Conservation (phyloP, 1,284 basidiomycete genomes). For the Austroboletus rostrupii region DNA sequence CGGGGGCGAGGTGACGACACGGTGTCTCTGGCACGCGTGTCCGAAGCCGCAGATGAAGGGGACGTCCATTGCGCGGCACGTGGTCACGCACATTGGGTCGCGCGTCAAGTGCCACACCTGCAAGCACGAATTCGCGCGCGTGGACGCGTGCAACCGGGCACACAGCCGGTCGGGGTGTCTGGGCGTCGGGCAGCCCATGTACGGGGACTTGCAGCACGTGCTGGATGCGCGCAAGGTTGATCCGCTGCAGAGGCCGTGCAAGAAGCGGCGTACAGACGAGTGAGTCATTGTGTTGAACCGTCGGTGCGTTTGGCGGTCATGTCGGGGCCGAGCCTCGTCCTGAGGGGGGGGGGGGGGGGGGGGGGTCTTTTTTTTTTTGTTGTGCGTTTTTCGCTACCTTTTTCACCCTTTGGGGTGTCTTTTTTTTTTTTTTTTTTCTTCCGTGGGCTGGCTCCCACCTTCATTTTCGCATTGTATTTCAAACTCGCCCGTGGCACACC, state of each 20-base stretch:
- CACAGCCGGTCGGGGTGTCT: conserved; percentile 30
- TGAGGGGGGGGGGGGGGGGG: too few relatives aligned
- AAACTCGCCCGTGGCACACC: not conserved
- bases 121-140: conserved; percentile 31
- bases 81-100: conserved; percentile 30
- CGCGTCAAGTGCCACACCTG: conserved; percentile 30
- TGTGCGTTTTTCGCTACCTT: not conserved
- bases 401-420: not conserved
- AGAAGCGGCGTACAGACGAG: conserved; percentile 32
- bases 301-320: not conserved
- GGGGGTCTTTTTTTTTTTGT: not conserved
- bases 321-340: too few relatives aligned
- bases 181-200: conserved; percentile 31
- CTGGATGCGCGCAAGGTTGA: conserved; percentile 28
- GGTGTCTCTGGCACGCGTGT: conserved; percentile 31
- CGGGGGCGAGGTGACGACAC: conserved; percentile 28
- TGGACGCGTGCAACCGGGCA: conserved; percentile 34
- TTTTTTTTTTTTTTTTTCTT: not conserved
- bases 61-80: conserved; percentile 33
- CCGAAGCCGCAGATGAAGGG: conserved; percentile 29
- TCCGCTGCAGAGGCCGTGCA: conserved; percentile 18
- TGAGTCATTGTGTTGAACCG: conserved; percentile 2
- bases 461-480: not conserved
- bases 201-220: conserved; percentile 26
- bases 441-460: not conserved